Conservation (phyloP, 1,284 basidiomycete species). For the Singerocomus inundabilis region DNA sequence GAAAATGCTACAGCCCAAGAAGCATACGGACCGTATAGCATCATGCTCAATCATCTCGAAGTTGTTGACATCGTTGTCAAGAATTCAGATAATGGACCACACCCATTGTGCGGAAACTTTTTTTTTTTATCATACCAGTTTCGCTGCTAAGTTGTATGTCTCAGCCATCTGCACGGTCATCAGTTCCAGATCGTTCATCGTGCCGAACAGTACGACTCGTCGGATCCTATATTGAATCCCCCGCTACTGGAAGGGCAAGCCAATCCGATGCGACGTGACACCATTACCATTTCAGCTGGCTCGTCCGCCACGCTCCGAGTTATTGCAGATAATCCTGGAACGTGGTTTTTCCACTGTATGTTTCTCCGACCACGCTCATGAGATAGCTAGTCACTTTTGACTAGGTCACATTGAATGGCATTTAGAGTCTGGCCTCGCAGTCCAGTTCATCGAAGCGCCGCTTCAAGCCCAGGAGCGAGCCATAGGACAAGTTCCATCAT, state of each 20-base stretch:
- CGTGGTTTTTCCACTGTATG: conserved; percentile 80
- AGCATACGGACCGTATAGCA: conserved; percentile 81
- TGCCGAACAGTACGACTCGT: conserved; percentile 70
- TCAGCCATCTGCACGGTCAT: conserved; percentile 81
- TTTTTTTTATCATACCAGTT: not conserved
- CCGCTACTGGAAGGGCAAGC: conserved; percentile 69
- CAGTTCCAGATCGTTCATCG: conserved; percentile 78
- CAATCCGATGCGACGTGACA: conserved; percentile 88
- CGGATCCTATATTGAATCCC: conserved; percentile 80
- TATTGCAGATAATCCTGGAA: conserved; percentile 80
- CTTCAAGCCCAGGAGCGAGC: conserved; percentile 51
- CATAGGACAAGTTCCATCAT: conserved; percentile 43
- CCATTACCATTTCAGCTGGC: conserved; percentile 61
- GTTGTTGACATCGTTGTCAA: conserved; percentile 80
- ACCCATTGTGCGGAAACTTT: conserved; percentile 70
- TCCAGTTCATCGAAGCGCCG: conserved; percentile 78
- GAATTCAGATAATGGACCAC: conserved; percentile 75
- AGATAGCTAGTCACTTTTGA: not conserved
- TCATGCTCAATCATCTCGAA: conserved; percentile 72
- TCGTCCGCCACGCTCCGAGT: conserved; percentile 66
- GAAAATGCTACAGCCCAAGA: conserved; percentile 59
- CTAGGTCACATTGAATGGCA: conserved; percentile 83
- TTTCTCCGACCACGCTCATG: conserved; percentile 2
- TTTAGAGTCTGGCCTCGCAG: conserved; percentile 73
- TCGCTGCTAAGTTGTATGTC: not conserved